Evolutionary conservation across 2,329 filamentous ascomycete genomes (phyloP), one percentile per base, ranked within the genome.

Genomic region (Paracamarosporium sp.): DNA sequence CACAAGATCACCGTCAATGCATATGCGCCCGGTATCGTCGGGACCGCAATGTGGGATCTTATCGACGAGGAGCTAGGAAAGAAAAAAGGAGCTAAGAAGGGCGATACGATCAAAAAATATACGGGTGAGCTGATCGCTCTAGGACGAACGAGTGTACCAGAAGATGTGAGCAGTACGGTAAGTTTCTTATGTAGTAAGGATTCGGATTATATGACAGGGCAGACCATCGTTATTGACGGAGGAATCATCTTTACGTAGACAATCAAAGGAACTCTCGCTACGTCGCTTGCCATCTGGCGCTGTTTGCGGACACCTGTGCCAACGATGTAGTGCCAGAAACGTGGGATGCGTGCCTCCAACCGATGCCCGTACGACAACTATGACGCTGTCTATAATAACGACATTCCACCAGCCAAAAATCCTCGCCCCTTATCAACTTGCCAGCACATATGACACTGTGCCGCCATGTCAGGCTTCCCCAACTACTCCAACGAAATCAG

Each of bases 21-120:
- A 0, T 90, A 90, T 65, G 87, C 86, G 0, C 88, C 88, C 0
- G 88, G 88, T 0, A 88, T 90, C 46, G 86, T 90, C 0, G 86
- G 83, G 0, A 90, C 87, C 0, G 78, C 80, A 0, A 90, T 90
- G 87, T 90, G 88, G 88, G 87, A 90, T 44, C 68, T 85, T 2
- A 89, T 90, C 53, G 88, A 90, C 59, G 83, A 85, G 60, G 83
- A 83, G 56, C 60, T 89, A 30, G 85, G 82, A 0, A 80, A 83
- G 68, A 79, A 80, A 55, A 78, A 74, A 1, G 86, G 83, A 0
- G 75, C 77, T 0, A 74, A 79, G 64, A 84, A 81, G 63, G 84
- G 84, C 2, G 81, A 84, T 24, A 83, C 80, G 3, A 83, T 88
- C 54, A 81, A 82, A 69, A 84, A 85, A 66, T 85, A 83, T 59